Base-by-base conservation (phyloP, 1,284 basidiomycete genomes). In the Apiotrichum akiyoshidainum region DNA sequence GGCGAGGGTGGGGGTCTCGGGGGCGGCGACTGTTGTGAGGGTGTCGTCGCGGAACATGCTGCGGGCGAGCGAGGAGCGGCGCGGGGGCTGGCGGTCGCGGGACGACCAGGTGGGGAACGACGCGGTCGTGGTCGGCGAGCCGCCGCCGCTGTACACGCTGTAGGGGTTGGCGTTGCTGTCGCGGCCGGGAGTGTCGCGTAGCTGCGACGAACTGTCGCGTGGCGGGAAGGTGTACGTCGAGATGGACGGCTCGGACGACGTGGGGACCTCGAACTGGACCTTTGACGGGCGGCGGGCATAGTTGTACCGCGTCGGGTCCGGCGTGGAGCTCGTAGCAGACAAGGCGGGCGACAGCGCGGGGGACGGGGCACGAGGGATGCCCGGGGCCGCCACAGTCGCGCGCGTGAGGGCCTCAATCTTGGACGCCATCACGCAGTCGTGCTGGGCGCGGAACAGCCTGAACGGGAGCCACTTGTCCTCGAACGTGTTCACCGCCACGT, bases 391-490 rank as follows among this genome's bases (percentile, higher is more conserved):
- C 50, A 5, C 55, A 11, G 58, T 53, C 1, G 55, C 52, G 8
- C 63, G 57, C 13, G 46, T 55, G 46, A 61, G 45, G 5, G 49
- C 39, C 17, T 57, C 57, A n/a, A 72, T 64, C 39, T 68, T 68
- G n/a, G 66, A 66, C 6, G 70, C 68, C 73, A 75, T 70, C 51
- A 80, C 74, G 57, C 76, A 80, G 26, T 78, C 74, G 61, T 75
- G 72, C 51, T 79, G 76, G 5, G 78, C 77, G 14, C 76, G 69
- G 68, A 78, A 80, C 8, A 81, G 68, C 17, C 68, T 60, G 68
- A 79, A 80, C n/a, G 79, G 77, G 46, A 77, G 62, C 78, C 79
- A 80, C 54, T 74, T 71, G 46, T 78, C 68, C 11, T 71, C 73
- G 46, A 76, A 74, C 1, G 75, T 72, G 50, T 76, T 75, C 59